Base-by-base conservation (phyloP, 257 asterid genomes). In the Mentha longifolia region DNA sequence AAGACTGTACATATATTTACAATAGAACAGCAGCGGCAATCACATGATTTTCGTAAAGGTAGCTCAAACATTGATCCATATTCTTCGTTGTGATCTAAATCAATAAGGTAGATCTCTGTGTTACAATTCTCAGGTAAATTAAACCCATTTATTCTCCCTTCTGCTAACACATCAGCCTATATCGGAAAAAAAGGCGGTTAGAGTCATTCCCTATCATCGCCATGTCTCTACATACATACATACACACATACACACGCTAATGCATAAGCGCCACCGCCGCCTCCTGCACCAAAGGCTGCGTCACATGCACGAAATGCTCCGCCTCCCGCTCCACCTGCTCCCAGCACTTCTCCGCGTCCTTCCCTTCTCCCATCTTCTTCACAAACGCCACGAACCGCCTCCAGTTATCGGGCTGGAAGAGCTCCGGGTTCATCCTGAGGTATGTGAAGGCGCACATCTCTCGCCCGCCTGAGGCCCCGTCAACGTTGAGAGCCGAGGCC, bases 371-470 rank as follows among this genome's bases (percentile, higher is more conserved):
- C 98, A 95, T 95, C 67, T 86, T 91, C 96, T 95, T 95, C 65
- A 92, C 98, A 7, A 95, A 92, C 0, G 78, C 90, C 0, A 92
- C 98, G 14, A 95, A 95, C 39, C 85, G 74, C 28, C 99, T 83
- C 99, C 99, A 95, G 37, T 92, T 95, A 49, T 95, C 98, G 2
- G 95, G 86, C 37, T 89, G 97, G 77, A 95, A 95, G 81, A 95
- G 46, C 30, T 92, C 86, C 0, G 95, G 96, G 46, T 78, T 88
- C 98, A 95, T 95, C 85, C 98, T 83, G 86, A 95, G 63, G 42
- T 95, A 95, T 2, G 99, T 95, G 60, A 95, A 95, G 2, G 99
- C 99, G 19, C 99, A 92, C 99, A 95, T 95, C 74, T 84, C 89
- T 58, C 84, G 65, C 0, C 66, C 85, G 1, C 68, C 75, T 0